Base-by-base conservation (phyloP, 208 protist species). In the Acanthamoeba divionensis region DNA sequence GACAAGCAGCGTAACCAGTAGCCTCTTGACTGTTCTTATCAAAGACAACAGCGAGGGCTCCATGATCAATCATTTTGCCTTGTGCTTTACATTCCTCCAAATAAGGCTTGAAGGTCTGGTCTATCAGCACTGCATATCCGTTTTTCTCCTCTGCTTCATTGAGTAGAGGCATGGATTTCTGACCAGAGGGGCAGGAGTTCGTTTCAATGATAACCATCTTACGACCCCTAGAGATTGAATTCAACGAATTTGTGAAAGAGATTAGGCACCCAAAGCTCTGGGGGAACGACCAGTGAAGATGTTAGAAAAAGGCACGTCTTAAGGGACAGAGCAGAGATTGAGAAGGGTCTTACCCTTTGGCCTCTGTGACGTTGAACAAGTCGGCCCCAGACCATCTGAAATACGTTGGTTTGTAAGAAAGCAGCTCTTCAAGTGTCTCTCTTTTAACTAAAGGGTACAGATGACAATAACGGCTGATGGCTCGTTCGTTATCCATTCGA, bases 11-110 rank as follows among this genome's bases (percentile, higher is more conserved):
- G 71, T 95, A 95, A 0, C 90, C 93, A 18, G 54, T 60, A 9
- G 93, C 90, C 63, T 96, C 94, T 89, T 95, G 95, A 7, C 26
- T 13, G 62, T 96, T 96, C 90, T 96, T 96, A 80, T 96, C 94
- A 69, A 93, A 96, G 10, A 96, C 45, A 0, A 96, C 94, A 33
- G 94, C 94, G 29, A 96, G 82, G n/a, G 2, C n/a, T 36, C 93
- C 94, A n/a, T n/a, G n/a, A n/a, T 92, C 85, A n/a, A 44, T 44
- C 55, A 60, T 29, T 41, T 73, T 54, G 45, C 60, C 44, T 10
- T 71, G 67, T 21, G 47, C 54, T 24, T 65, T 45, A 24, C 54
- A 65, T 7, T 86, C 77, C 36, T 73, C 54, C 18, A 90, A 2
- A 44, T 83, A 86, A 60, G 67, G 57, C 38, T 89, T 89, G 80